Evolutionary conservation across 1,139 yeast species (phyloP), one percentile per base, ranked within the genome.

Genomic region (Debaryomyces sp.): DNA sequence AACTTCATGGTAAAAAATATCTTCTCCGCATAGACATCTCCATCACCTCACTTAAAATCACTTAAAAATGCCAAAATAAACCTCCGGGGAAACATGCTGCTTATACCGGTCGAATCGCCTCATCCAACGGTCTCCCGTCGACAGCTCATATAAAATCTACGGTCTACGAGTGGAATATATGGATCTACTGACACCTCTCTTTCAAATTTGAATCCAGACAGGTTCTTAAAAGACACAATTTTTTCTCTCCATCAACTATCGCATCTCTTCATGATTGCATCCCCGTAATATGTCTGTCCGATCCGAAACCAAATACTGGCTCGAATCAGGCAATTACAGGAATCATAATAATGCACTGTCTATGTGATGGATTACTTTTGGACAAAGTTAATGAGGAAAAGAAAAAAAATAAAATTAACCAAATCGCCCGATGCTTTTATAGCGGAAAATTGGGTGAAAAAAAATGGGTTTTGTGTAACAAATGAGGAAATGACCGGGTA

Each of bases 131-230:
- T 15, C 17, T 15, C 17, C 17, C 17, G 17, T 15, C 17, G 17
- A 15, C 9, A 32, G 5, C 7, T 32, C 22, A 9, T 15, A 17
- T 4, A 35, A 6, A 8, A 35, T 9, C 17, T 35, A 35, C 17
- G 5, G 13, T 21, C 26, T 35, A 35, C 32, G 33, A 34, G 15
- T 27, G 37, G 48, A 53, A 67, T 75, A 66, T 76, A 46, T 69
- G 80, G 63, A 72, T 65, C 80, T 62, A 59, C 80, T 76, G 81
- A 76, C 81, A 76, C 81, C 80, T 75, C 80, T 75, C 80, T 75
- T 71, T 76, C 81, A 76, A 54, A 54, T 52, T 45, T 44, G 53
- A 58, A 52, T 75, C 80, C 81, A 76, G 80, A 76, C 80, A 75
- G 70, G 81, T 75, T 76, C 80, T 76, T 75, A 73, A 67, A 64